Evolutionary conservation across 768 basidiomycete species (phyloP), one percentile per base, ranked within the genome.

Genomic region (Lentinula sp.): DNA sequence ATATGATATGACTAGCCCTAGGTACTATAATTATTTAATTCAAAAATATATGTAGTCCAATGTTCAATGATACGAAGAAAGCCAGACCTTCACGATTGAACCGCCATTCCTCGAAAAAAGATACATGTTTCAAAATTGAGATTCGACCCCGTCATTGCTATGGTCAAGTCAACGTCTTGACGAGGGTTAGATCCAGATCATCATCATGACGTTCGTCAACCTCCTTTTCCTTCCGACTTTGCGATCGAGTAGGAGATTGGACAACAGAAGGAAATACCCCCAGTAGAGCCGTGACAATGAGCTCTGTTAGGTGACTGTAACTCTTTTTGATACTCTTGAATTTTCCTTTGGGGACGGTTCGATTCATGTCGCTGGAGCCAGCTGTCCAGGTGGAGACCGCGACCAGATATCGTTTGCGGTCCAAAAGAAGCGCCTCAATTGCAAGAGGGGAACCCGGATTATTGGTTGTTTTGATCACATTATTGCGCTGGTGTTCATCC

Each of bases 401-500:
- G 32, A 10, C 28, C 32, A 35, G 23, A 16, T 23, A 4, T 23
- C 49, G 49, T 28, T 35, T 51, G 7, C 49, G 49, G 15, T 51
- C 28, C 13, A 51, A 23, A 35, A 35, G 49, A 32, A 51, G 9
- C 9, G 32, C 49, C 23, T 51, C 49, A 28, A 51, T 51, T 33
- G 49, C 23, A 33, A 33, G 15, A 51, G 49, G 32, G 49, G 20
- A 72, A 28, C 28, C 73, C 46, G 39, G 13, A 41, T 5, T 8
- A 41, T 15, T 15, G 39, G 39, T 12, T 41, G 6, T 8, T 41
- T 41, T 41, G 39, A 41, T 15, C 9, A 15, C 39, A 13, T 12
- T 41, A 41, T 41, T 41, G 15, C 12, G 39, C 39, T 13, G 39
- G 39, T 41, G 2, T 39, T 6, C 39, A 15, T 41, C 39, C 39